Evolutionary conservation across 768 basidiomycete species (phyloP).

Genomic region (Podaxis sp.): DNA sequence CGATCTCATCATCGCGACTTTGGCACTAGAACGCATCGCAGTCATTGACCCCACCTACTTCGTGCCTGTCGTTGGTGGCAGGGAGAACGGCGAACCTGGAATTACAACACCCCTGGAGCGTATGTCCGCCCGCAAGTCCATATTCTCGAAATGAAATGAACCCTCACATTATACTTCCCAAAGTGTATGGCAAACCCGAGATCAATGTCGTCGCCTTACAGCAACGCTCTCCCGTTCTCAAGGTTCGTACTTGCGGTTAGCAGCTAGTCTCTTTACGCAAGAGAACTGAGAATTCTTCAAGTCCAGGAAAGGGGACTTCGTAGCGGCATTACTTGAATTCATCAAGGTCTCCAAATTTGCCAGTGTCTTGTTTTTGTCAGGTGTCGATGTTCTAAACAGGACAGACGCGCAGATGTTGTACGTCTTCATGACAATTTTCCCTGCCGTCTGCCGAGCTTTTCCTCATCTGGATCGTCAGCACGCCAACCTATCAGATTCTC

Average conservation of each 20-base stretch:
- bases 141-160: constrained; percentile 10
- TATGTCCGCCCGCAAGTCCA: constrained; percentile 32
- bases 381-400: constrained; percentile 72
- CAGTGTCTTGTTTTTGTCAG: constrained; percentile 64
- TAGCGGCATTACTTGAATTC: constrained; percentile 55
- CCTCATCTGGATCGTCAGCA: constrained; percentile 34
- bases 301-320: constrained; percentile 69
- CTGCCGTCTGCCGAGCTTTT: neutral
- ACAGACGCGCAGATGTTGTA: constrained; percentile 80
- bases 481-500: constrained; percentile 60
- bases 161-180: constrained; percentile 10
- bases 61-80: constrained; percentile 70
- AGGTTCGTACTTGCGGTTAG: constrained; percentile 40
- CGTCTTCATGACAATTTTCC: constrained; percentile 21
- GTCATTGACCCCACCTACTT: constrained; percentile 60
- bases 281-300: constrained; percentile 24
- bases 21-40: constrained; percentile 59
- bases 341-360: constrained; percentile 46
- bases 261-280: neutral
- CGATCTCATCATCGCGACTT: constrained; percentile 70
- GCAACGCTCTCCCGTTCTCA: constrained; percentile 77
- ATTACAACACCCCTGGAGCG: constrained; percentile 77
- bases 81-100: constrained; percentile 58
- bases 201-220: constrained; percentile 62
- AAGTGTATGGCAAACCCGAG: constrained; percentile 64